Evolutionary conservation across 2,329 filamentous ascomycete species (phyloP).

Genomic region (Ophiostoma populinum): DNA sequence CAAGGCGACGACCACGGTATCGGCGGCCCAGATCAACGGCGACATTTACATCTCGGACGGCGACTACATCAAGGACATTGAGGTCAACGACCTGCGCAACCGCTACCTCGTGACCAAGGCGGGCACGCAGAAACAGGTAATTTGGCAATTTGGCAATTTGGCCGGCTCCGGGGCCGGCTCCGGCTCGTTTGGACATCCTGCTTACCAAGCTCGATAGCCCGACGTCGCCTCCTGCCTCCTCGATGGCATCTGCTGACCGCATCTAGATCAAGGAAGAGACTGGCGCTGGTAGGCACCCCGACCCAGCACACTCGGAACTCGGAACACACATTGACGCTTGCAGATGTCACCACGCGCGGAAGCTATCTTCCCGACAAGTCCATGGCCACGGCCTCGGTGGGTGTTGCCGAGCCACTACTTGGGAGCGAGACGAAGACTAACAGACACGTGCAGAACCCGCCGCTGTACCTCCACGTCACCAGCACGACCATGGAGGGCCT

Average conservation of each 20-base stretch:
- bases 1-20: slow-evolving; percentile 19
- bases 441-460: slow-evolving; percentile 50
- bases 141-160: slow-evolving; percentile 23
- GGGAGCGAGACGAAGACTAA: slow-evolving; percentile 1
- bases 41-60: slow-evolving; percentile 92
- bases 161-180: too few relatives aligned
- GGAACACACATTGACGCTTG: too few relatives aligned
- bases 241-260: slow-evolving; percentile 90
- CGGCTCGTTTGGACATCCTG: slow-evolving; percentile 29
- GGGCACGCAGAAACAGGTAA: slow-evolving; percentile 99
- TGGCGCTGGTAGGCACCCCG: slow-evolving; percentile 88
- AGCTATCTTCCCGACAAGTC: slow-evolving; percentile 94
- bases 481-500: slow-evolving; percentile 85
- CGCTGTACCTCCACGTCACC: slow-evolving; percentile 87
- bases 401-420: not conserved
- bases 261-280: slow-evolving; percentile 98
- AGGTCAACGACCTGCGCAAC: slow-evolving; percentile 95
- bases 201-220: slow-evolving; percentile 58
- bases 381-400: slow-evolving; percentile 83
- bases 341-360: slow-evolving; percentile 98
- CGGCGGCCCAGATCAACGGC: slow-evolving; percentile 49
- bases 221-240: slow-evolving; percentile 33
- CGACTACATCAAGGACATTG: slow-evolving; percentile 97
- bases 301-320: too few relatives aligned
- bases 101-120: slow-evolving; percentile 95